phyloP scores from a whole-genome alignment of 306 rosid species.

The Trichosanthes truncata region DNA sequence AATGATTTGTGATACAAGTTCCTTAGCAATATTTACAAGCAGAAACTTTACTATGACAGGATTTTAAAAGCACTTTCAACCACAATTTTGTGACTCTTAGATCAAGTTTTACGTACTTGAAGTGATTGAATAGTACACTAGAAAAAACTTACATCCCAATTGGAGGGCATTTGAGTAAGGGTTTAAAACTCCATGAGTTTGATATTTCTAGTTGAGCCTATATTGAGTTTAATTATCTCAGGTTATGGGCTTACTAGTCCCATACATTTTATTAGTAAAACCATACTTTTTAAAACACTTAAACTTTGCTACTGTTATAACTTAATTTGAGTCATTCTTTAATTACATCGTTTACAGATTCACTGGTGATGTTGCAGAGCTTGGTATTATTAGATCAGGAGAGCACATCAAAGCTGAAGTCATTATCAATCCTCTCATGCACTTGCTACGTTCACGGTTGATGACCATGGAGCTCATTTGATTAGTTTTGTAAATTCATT shows the following conservation, averaged over 20 bases:
- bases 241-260: not conserved
- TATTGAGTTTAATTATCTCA: not conserved
- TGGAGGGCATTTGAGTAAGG: not conserved
- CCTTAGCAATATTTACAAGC: not conserved
- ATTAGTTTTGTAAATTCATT: not conserved
- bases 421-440: slow-evolving; percentile 70
- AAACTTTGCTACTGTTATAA: not conserved
- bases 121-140: not conserved
- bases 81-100: not conserved
- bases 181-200: not conserved
- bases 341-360: slow-evolving; percentile 54
- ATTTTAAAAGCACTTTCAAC: not conserved
- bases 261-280: not conserved
- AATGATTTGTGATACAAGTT: not conserved
- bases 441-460: slow-evolving; percentile 43
- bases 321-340: not conserved
- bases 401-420: slow-evolving; percentile 43
- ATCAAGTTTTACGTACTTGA: not conserved
- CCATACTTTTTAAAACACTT: not conserved
- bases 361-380: slow-evolving; percentile 79
- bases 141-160: not conserved
- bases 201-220: not conserved
- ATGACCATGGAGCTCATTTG: not conserved
- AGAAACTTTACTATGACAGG: not conserved
- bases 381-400: slow-evolving; percentile 88